These are phyloP conservation scores for Starmerella ratchasimensis DNA, from an alignment of 805 yeast genomes.

Conservation along the genomic window DNA sequence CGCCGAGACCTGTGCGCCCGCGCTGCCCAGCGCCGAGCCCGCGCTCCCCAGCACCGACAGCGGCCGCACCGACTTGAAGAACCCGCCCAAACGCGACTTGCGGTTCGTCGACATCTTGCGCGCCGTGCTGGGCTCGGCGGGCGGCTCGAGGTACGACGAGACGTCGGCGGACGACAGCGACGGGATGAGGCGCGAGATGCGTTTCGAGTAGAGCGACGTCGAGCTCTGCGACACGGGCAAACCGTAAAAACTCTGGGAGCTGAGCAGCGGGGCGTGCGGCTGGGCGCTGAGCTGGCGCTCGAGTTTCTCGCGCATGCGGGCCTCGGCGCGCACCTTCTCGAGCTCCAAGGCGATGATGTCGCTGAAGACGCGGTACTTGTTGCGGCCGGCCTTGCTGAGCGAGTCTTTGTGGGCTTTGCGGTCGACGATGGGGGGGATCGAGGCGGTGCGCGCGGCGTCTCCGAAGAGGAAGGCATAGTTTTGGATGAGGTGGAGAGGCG, in stretches of 20 bases:
- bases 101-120: conserved; percentile 1
- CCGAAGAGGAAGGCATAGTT: conserved; percentile 27
- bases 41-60: conserved; percentile 22
- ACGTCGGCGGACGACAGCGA: conserved; percentile 9
- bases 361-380: conserved; percentile 32
- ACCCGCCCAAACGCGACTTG: conserved; percentile 29
- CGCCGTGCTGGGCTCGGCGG: background rate
- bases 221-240: conserved; percentile 16
- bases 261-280: background rate
- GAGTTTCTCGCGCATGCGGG: conserved; percentile 3
- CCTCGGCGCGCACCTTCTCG: conserved; percentile 35
- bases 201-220: conserved; percentile 13
- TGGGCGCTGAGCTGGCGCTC: background rate
- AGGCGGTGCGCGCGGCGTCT: too few species aligned
- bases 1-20: background rate
- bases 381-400: conserved; percentile 31
- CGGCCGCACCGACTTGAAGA: conserved; percentile 30
- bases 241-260: conserved; percentile 9
- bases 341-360: conserved; percentile 42
- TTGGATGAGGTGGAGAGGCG: conserved; percentile 18
- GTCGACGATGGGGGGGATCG: too few species aligned
- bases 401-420: too few species aligned
- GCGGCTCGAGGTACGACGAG: background rate
- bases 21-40: background rate
- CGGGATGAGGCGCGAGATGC: conserved; percentile 13